Conservation (phyloP, 495 filamentous ascomycete genomes). For the Parmelia sp. region DNA sequence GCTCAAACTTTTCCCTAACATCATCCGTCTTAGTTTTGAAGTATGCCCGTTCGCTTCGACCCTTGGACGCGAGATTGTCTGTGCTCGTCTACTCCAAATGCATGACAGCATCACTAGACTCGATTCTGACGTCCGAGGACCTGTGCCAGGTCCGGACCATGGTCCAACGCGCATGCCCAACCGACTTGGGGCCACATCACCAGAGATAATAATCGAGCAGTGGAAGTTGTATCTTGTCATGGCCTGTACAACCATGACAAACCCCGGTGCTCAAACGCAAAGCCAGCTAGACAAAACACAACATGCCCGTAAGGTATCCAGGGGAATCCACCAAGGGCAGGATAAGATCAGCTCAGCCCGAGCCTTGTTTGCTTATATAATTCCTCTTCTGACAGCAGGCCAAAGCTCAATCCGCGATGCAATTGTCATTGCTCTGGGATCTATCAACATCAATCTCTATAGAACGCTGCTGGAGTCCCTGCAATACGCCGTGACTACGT, state of each 20-base stretch:
- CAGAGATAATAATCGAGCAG: slow-evolving; percentile 87
- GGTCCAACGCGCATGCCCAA: slow-evolving; percentile 39
- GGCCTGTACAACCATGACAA: slow-evolving; percentile 90
- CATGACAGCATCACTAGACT: slow-evolving; percentile 71
- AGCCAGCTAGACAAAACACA: slow-evolving; percentile 57
- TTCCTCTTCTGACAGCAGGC: slow-evolving; percentile 74
- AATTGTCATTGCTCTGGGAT: slow-evolving; percentile 85
- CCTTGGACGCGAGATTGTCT: slow-evolving; percentile 84
- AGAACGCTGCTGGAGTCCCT: slow-evolving; percentile 84
- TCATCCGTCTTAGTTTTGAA: slow-evolving; percentile 85
- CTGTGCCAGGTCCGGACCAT: slow-evolving; percentile 53
- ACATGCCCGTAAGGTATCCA: slow-evolving; percentile 74
- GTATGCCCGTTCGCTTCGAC: slow-evolving; percentile 85
- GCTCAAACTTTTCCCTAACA: slow-evolving; percentile 96
- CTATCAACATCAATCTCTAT: slow-evolving; percentile 94
- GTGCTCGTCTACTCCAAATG: slow-evolving; percentile 85
- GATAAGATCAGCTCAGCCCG: slow-evolving; percentile 80
- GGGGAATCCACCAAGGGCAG: slow-evolving; percentile 55
- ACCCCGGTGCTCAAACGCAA: slow-evolving; percentile 63
- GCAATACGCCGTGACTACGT: slow-evolving; percentile 70
- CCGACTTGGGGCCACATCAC: slow-evolving; percentile 60
- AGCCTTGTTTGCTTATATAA: slow-evolving; percentile 81
- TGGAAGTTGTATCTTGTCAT: slow-evolving; percentile 99
- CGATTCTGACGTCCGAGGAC: slow-evolving; percentile 63
- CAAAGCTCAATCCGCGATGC: slow-evolving; percentile 76